Evolutionary conservation across 495 filamentous ascomycete species (phyloP), one percentile per base, ranked within the genome.

Genomic region (Entonaema liquescens): DNA sequence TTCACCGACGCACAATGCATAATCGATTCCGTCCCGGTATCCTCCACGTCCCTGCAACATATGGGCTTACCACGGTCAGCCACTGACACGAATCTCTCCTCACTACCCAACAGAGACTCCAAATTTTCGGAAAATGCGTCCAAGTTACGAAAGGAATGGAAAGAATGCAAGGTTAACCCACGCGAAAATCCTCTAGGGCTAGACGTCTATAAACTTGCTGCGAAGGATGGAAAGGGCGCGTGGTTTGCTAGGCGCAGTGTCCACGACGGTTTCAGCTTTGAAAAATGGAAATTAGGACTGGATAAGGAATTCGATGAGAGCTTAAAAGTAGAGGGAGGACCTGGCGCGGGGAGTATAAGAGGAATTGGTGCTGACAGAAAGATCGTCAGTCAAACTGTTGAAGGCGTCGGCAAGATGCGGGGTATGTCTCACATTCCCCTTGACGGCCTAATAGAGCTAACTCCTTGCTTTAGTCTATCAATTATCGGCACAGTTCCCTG

Each of bases 241-340:
- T 98, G 95, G 95, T 98, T 98, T 79, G 93, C 92, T 9, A 80
- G 95, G 61, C 83, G 93, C 28, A 97, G 92, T 71, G 83, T 98
- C 15, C 94, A 98, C 65, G 87, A 90, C 69, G 71, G 61, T 6
- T 74, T 95, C 21, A 81, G 87, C 0, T 98, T 96, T 76, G 78
- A 82, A 12, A 90, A 87, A 74, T 97, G 81, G 87, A 85, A 84
- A 74, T 77, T 76, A 62, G 89, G 83, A 4, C 78, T 91, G 77
- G 75, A 82, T 70, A 79, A 79, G 40, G 89, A 90, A 79, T 91
- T 92, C 74, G 83, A 83, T 8, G 88, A 90, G 76, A 89, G 85
- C 25, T 73, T 93, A 71, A 82, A 84, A 80, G 86, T 81, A 62
- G 80, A 82, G 60, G 88, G 82, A 76, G 82, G 87, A 77, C 84